Evolutionary conservation across 805 yeast species (phyloP).

Genomic region (Isabelozyma gotoi): DNA sequence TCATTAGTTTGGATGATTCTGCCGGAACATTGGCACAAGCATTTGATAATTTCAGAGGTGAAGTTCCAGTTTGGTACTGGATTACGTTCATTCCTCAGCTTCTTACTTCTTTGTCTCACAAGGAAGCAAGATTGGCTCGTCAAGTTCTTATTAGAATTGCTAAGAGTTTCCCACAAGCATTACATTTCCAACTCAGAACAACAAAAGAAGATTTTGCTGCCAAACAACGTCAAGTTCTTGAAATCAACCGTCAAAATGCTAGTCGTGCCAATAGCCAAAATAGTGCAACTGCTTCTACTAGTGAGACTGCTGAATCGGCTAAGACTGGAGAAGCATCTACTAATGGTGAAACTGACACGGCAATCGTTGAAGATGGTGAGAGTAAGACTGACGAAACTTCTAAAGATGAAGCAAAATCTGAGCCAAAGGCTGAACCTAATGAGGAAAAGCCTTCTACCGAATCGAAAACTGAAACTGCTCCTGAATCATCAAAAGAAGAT

Average conservation of each 20-base stretch:
- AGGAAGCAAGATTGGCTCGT: slow-evolving; percentile 86
- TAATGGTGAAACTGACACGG: slow-evolving; percentile 1
- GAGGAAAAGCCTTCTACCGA: slow-evolving; percentile 1
- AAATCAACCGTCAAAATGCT: slow-evolving; percentile 23
- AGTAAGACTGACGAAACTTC: background rate
- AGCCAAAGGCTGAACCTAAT: slow-evolving; percentile 1
- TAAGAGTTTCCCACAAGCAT: slow-evolving; percentile 94
- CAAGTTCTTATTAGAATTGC: slow-evolving; percentile 89
- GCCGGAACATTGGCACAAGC: slow-evolving; percentile 80
- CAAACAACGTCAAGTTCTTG: slow-evolving; percentile 70
- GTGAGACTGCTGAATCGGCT: background rate
- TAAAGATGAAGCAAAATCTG: background rate
- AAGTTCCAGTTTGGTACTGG: slow-evolving; percentile 99
- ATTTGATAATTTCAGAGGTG: slow-evolving; percentile 90
- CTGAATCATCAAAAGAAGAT: slow-evolving; percentile 5
- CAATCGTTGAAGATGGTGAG: slow-evolving; percentile 2
- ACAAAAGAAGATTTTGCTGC: slow-evolving; percentile 92
- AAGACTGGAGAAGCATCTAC: slow-evolving; percentile 4
- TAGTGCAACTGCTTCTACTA: background rate
- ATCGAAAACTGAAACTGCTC: slow-evolving; percentile 1
- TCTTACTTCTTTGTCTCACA: slow-evolving; percentile 83
- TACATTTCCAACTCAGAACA: slow-evolving; percentile 93
- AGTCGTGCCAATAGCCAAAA: slow-evolving; percentile 3
- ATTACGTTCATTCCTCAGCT: slow-evolving; percentile 95
- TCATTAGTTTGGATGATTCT: slow-evolving; percentile 85